phyloP scores from a whole-genome alignment of 495 filamentous ascomycete species.

The Aspergillus panamensis region DNA sequence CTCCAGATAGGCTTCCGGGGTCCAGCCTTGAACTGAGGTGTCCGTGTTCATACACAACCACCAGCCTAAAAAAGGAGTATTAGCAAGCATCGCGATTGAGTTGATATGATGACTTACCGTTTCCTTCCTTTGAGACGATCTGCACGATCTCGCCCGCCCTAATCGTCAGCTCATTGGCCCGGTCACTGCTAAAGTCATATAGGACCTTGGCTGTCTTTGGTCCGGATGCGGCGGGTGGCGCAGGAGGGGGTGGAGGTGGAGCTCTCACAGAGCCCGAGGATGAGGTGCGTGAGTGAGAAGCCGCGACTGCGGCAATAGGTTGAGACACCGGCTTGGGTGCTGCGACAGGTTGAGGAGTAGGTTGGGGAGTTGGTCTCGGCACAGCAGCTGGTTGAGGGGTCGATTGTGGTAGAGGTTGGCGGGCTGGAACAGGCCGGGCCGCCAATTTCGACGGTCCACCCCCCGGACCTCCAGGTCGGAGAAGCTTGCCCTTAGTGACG shows the following conservation, averaged over 20 bases:
- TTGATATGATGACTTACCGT: slow-evolving; percentile 56
- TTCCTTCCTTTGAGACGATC: slow-evolving; percentile 82
- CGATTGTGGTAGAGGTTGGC: slow-evolving; percentile 38
- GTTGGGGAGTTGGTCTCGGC: slow-evolving; percentile 42
- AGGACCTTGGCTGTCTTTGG: slow-evolving; percentile 73
- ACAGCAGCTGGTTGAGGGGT: slow-evolving; percentile 45
- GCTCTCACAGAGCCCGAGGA: slow-evolving; percentile 55
- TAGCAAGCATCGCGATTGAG: slow-evolving; percentile 22
- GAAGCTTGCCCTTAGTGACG: slow-evolving; percentile 82
- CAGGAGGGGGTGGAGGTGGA: slow-evolving; percentile 64
- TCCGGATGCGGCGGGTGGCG: slow-evolving; percentile 56
- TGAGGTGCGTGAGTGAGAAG: slow-evolving; percentile 49
- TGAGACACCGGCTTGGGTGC: slow-evolving; percentile 35
- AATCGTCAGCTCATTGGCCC: slow-evolving; percentile 74
- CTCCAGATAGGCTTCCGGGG: slow-evolving; percentile 88
- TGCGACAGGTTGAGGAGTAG: slow-evolving; percentile 42
- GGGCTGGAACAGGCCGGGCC: slow-evolving; percentile 49
- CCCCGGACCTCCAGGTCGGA: slow-evolving; percentile 83
- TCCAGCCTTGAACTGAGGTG: slow-evolving; percentile 74
- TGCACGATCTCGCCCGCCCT: slow-evolving; percentile 74
- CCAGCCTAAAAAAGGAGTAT: slow-evolving; percentile 61
- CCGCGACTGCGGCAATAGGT: slow-evolving; percentile 44
- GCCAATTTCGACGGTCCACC: slow-evolving; percentile 71
- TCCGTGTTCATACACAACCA: slow-evolving; percentile 77
- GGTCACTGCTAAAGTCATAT: slow-evolving; percentile 83